These are phyloP conservation scores for Aegilops speltoides DNA, from an alignment of 176 grass and related monocot genomes.

Conservation along the genomic window DNA sequence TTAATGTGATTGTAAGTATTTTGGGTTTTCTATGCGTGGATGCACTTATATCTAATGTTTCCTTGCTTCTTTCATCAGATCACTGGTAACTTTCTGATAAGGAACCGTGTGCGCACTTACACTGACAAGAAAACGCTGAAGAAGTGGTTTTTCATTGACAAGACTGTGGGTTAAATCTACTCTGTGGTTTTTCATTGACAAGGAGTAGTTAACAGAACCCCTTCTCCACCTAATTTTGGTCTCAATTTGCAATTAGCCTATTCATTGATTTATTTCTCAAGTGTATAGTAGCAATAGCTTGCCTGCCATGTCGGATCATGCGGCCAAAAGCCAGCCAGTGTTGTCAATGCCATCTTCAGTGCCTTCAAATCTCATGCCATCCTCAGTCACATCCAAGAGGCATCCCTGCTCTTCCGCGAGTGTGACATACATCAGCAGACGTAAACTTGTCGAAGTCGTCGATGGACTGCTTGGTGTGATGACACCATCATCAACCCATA, in stretches of 20 bases:
- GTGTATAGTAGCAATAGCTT: constrained; percentile 46
- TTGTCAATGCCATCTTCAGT: constrained; percentile 11
- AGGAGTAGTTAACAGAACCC: constrained; percentile 33
- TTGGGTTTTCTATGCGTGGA: not conserved
- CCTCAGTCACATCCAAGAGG: constrained; percentile 4
- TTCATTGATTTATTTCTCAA: not conserved
- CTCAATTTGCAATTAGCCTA: constrained; percentile 7
- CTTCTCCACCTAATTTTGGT: not conserved
- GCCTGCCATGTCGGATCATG: constrained; percentile 48
- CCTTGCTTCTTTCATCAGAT: constrained; percentile 19
- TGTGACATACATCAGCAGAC: constrained; percentile 19
- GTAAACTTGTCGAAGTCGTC: constrained; percentile 45
- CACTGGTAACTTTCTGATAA: constrained; percentile 39
- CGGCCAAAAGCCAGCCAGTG: constrained; percentile 25
- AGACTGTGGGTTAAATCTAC: constrained; percentile 48
- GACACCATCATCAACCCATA: constrained; percentile 42
- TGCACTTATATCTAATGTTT: not conserved
- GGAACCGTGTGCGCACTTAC: constrained; percentile 53
- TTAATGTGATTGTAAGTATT: not conserved
- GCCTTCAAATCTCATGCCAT: constrained; percentile 42
- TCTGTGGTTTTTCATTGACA: constrained; percentile 69
- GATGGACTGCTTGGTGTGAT: constrained; percentile 51
- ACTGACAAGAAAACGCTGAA: constrained; percentile 67
- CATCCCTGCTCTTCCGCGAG: constrained; percentile 42
- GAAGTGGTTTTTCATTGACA: constrained; percentile 78